A percentile compares a stretch with the other conserved stretches of the same genome.
Conservation (phyloP, 2,329 filamentous ascomycete genomes). For the Penicillium frequentans region DNA sequence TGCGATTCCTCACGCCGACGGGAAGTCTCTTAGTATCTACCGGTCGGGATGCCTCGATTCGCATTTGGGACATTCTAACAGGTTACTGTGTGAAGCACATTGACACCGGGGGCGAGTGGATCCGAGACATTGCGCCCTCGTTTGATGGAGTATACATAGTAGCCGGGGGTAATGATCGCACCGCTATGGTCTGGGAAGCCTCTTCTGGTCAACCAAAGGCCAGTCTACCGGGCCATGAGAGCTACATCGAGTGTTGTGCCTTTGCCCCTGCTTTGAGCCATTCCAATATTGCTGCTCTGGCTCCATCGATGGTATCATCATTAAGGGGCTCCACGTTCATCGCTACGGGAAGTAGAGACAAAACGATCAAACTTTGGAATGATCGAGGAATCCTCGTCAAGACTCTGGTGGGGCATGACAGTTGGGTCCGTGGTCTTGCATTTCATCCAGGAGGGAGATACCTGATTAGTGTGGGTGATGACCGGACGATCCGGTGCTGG, state of each 20-base stretch:
- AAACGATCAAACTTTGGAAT: slow-evolving; percentile 86
- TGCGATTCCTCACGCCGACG: slow-evolving; percentile 72
- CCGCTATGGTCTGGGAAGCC: slow-evolving; percentile 4
- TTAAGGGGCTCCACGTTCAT: slow-evolving; percentile 70
- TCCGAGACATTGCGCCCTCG: slow-evolving; percentile 76
- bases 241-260: slow-evolving; percentile 78
- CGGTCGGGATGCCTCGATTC: slow-evolving; percentile 72
- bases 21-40: slow-evolving; percentile 80
- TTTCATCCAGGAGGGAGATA: slow-evolving; percentile 93
- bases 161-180: slow-evolving; percentile 69
- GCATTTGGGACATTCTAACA: slow-evolving; percentile 84
- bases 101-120: slow-evolving; percentile 76
- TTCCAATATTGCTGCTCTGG: slow-evolving; percentile 66
- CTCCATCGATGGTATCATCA: slow-evolving; percentile 55
- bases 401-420: slow-evolving; percentile 82
- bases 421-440: slow-evolving; percentile 80
- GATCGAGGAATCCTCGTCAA: slow-evolving; percentile 77
- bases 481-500: slow-evolving; percentile 90
- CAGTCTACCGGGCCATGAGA: slow-evolving; percentile 79
- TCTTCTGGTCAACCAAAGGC: slow-evolving; percentile 61
- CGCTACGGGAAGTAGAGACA: slow-evolving; percentile 84
- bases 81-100: slow-evolving; percentile 82
- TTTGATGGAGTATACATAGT: slow-evolving; percentile 74
- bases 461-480: slow-evolving; percentile 77
- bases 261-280: slow-evolving; percentile 78